phyloP scores from a whole-genome alignment of 2,329 filamentous ascomycete species.

The Ophiostoma quercus region DNA sequence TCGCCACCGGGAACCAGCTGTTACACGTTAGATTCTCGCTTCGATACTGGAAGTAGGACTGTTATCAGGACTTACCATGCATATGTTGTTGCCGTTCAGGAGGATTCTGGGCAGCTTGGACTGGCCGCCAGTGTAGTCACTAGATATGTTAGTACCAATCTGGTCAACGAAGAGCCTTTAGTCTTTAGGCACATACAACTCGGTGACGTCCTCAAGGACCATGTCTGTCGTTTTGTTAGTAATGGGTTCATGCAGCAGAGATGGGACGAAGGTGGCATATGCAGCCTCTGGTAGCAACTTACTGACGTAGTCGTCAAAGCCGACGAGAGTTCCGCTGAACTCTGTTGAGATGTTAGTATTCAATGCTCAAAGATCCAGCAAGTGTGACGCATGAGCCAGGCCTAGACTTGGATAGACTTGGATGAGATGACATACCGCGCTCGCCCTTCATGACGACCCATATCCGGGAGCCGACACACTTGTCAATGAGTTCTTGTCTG shows the following conservation, averaged over 20 bases:
- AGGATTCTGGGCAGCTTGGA: slow-evolving; percentile 91
- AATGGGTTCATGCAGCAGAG: background rate
- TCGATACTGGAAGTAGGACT: background rate
- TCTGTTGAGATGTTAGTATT: slow-evolving; percentile 49
- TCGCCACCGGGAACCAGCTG: slow-evolving; percentile 74
- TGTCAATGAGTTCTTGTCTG: slow-evolving; percentile 84
- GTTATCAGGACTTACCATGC: slow-evolving; percentile 67
- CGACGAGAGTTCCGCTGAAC: slow-evolving; percentile 88
- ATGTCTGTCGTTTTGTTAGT: slow-evolving; percentile 61
- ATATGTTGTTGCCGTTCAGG: slow-evolving; percentile 96
- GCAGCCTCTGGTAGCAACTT: slow-evolving; percentile 44
- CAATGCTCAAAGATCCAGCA: background rate
- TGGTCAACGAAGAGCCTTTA: background rate
- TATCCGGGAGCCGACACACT: slow-evolving; percentile 94
- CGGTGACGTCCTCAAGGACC: slow-evolving; percentile 94
- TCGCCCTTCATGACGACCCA: slow-evolving; percentile 99
- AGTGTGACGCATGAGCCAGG: background rate
- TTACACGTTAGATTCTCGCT: background rate
- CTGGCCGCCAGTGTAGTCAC: slow-evolving; percentile 84
- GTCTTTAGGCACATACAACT: slow-evolving; percentile 61
- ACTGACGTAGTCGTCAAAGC: slow-evolving; percentile 99
- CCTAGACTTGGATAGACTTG: background rate
- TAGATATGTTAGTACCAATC: slow-evolving; percentile 36
- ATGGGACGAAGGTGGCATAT: no score
- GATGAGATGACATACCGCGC: slow-evolving; percentile 60